phyloP scores from a whole-genome alignment of 2,329 filamentous ascomycete genomes.

The Cephalotrichum gorgonifer region DNA sequence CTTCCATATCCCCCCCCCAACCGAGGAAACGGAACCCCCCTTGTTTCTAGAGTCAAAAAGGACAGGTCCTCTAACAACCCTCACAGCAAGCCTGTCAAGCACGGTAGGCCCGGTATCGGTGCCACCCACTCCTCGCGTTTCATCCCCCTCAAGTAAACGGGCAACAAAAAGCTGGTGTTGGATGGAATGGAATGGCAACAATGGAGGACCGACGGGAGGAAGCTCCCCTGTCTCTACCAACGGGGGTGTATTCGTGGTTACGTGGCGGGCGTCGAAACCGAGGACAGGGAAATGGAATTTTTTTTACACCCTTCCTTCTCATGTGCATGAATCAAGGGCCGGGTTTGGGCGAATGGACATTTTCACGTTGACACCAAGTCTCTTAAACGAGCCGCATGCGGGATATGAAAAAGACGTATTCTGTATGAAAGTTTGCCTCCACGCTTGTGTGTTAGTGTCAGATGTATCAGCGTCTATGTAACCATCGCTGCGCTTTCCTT shows the following conservation, averaged over 20 bases:
- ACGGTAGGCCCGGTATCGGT: slow-evolving; percentile 99
- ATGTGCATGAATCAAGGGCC: slow-evolving; percentile 5
- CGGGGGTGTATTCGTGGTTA: neutral
- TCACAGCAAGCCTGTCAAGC: slow-evolving; percentile 97
- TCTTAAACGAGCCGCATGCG: neutral
- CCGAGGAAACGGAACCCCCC: too few species aligned
- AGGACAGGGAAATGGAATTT: neutral
- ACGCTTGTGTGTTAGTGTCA: neutral
- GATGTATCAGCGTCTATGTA: too few species aligned
- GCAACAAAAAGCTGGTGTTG: neutral
- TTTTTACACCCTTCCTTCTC: slow-evolving; percentile 3
- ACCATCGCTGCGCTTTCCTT: too few species aligned
- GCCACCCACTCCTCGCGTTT: slow-evolving; percentile 99
- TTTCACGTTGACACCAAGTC: neutral
- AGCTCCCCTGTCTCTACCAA: neutral
- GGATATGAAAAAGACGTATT: neutral
- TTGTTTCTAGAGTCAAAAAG: neutral
- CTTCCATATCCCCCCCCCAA: neutral
- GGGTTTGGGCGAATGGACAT: slow-evolving; percentile 5
- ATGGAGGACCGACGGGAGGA: neutral
- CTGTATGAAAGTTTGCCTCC: neutral
- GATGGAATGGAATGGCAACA: neutral
- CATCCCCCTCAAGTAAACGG: slow-evolving; percentile 94
- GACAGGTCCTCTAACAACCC: slow-evolving; percentile 34
- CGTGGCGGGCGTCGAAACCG: neutral